Evolutionary conservation across 2,329 filamentous ascomycete genomes (phyloP), one percentile per base, ranked within the genome.

Genomic region (Nemania sp.): DNA sequence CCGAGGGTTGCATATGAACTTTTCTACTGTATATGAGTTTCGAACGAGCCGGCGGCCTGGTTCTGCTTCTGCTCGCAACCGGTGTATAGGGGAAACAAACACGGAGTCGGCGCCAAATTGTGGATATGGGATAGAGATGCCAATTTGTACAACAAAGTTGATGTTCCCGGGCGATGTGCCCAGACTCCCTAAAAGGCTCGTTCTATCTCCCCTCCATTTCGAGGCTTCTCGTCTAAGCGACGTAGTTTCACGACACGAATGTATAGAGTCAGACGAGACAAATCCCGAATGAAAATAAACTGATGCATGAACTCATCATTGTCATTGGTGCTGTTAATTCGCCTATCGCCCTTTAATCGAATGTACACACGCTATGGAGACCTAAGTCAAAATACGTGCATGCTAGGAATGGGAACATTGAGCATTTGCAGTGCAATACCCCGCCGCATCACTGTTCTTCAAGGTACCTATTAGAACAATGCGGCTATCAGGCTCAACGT

Each of bases 151-250:
- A 61, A 64, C 59, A 61, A 50, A 58, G 56, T 54, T 46, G 36
- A 55, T 33, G 41, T 52, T 60, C 49, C 56, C 51, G 56, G 47
- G 60, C 57, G 54, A 62, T 64, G 60, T 65, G 65, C 55, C 61
- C 44, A 57, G 49, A 56, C 49, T 56, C 44, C 48, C 60, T 61
- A 14, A 15, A 37, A 53, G 56, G 57, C 64, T 64, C 64, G 56
- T 60, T 59, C 41, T 37, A 60, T 66, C 64, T 66, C 65, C 63
- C 44, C 65, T 66, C 65, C 57, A 53, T 40, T 36, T 49, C 52
- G 46, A 59, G 49, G 33, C 12, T 51, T 49, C 37, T 52, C 50
- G 50, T 62, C 49, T 46, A n/a, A 24, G 46, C 54, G 49, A 43
- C 56, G 49, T 56, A 62, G n/a, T 52, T 41, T 59, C n/a, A 65